Conservation (phyloP, 352 stramenopile species). For the Salisapilia sapeloensis region DNA sequence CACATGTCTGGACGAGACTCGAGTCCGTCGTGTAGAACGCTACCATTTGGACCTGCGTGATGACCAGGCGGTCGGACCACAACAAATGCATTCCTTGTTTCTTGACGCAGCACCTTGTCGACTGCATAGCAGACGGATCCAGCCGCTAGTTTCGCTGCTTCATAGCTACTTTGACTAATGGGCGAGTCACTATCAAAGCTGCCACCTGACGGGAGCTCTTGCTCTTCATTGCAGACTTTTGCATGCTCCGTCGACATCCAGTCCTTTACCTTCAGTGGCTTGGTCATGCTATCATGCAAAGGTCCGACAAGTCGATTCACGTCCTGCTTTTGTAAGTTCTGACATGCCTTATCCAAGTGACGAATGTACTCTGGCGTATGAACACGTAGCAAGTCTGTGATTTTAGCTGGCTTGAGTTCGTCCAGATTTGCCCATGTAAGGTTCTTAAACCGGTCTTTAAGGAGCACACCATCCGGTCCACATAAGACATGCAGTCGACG, state of each 20-base stretch:
- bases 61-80: conserved; percentile 37
- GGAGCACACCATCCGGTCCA: conserved; percentile 39
- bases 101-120: conserved; percentile 35
- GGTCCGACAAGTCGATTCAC: conserved; percentile 20
- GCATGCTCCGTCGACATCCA: conserved; percentile 17
- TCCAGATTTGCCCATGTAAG: conserved; percentile 41
- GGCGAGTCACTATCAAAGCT: conserved; percentile 48
- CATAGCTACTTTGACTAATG: conserved; percentile 41
- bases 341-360: conserved; percentile 25
- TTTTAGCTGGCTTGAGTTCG: conserved; percentile 22
- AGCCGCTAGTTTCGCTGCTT: conserved; percentile 26
- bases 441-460: conserved; percentile 37
- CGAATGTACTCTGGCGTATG: conserved; percentile 48
- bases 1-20: conserved; percentile 33
- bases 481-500: conserved; percentile 31
- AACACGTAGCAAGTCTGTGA: conserved; percentile 41
- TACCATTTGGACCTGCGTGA: conserved; percentile 40
- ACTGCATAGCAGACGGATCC: conserved; percentile 43
- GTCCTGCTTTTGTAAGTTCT: conserved; percentile 22
- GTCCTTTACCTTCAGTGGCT: conserved; percentile 1
- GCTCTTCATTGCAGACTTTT: conserved; percentile 21
- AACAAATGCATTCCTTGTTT: conserved; percentile 45
- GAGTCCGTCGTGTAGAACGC: conserved; percentile 30
- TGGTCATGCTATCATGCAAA: conserved; percentile 12
- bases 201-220: conserved; percentile 21